phyloP scores from a whole-genome alignment of 768 basidiomycete genomes.

The Suillus placidus region DNA sequence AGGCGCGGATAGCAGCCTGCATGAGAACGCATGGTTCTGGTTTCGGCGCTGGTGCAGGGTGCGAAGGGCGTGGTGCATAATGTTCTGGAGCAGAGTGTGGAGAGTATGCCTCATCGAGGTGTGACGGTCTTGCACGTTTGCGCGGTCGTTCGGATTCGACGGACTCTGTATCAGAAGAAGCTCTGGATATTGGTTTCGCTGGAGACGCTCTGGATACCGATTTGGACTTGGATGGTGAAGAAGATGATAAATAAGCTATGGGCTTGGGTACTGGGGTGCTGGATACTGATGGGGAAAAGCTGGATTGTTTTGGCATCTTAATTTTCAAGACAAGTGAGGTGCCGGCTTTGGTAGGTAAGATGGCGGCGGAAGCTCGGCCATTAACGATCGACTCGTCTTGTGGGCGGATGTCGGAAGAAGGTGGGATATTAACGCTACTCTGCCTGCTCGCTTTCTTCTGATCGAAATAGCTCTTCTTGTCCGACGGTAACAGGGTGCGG shows the following conservation, averaged over 20 bases:
- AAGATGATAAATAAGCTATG: slow-evolving; percentile 9
- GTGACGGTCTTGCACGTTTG: slow-evolving; percentile 31
- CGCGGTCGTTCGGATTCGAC: slow-evolving; percentile 30
- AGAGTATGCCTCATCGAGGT: slow-evolving; percentile 26
- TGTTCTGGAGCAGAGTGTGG: slow-evolving; percentile 29
- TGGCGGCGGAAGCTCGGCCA: slow-evolving; percentile 14
- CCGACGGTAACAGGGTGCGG: slow-evolving; percentile 70
- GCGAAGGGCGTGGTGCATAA: slow-evolving; percentile 15
- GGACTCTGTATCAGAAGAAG: slow-evolving; percentile 34
- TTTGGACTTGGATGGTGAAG: slow-evolving; percentile 7
- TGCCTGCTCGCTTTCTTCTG: slow-evolving; percentile 27
- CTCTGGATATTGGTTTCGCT: slow-evolving; percentile 30
- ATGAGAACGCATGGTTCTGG: slow-evolving; percentile 42
- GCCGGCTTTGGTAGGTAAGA: slow-evolving; percentile 20
- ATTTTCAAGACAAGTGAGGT: slow-evolving; percentile 38
- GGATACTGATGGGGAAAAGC: slow-evolving; percentile 12
- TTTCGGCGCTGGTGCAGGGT: slow-evolving; percentile 18
- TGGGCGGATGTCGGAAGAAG: slow-evolving; percentile 19
- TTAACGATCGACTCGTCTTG: slow-evolving; percentile 19
- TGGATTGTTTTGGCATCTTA: slow-evolving; percentile 32
- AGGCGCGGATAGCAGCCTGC: slow-evolving; percentile 53
- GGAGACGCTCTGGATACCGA: slow-evolving; percentile 17
- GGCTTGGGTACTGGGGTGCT: slow-evolving; percentile 24
- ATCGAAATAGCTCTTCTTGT: slow-evolving; percentile 45
- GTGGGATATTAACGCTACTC: slow-evolving; percentile 16